Evolutionary conservation across 2,329 filamentous ascomycete genomes (phyloP), one percentile per base, ranked within the genome.

Genomic region (Alternaria metachromatica): DNA sequence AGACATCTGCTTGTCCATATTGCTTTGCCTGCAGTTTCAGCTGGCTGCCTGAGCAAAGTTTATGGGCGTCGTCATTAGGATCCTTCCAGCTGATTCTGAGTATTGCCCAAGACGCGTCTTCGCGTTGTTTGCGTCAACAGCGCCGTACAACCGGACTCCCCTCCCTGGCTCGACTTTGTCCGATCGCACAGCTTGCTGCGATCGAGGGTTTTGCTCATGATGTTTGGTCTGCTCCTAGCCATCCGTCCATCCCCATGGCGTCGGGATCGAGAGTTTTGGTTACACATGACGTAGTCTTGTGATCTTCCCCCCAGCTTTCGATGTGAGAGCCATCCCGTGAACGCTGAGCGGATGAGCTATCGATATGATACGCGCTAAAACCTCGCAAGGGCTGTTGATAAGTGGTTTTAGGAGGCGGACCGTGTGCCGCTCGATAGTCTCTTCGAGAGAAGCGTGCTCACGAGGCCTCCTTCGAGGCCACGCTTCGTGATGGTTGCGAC

Each of bases 211-310:
- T 13, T 44, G 12, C 9, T 55, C n/a, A 45, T 50, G 18, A 50
- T 33, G 44, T 37, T 55, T 50, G 33, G 28, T n/a, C 48, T 63
- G 61, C n/a, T 50, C 30, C 46, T 46, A 60, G 58, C 48, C 21
- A 57, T 33, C 18, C 12, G 23, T 30, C 43, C 25, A 30, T 37
- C 49, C 41, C 46, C 12, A 55, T 53, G 13, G 49, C 49, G 30
- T 37, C 30, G 30, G 28, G 28, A 41, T 62, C 49, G 55, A 49
- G 45, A 4, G 18, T 18, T 20, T 6, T 33, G 11, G 26, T 28
- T 23, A 49, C 48, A 49, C 49, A 55, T 63, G 60, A 63, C 60
- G 56, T 63, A 48, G 43, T 12, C 55, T 21, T 23, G 23, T 37
- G 43, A 54, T 58, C 33, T 30, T 30, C 28, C 55, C 44, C 55